phyloP scores from a whole-genome alignment of 2,329 filamentous ascomycete genomes.

The Hymenoscyphus fraxineus region DNA sequence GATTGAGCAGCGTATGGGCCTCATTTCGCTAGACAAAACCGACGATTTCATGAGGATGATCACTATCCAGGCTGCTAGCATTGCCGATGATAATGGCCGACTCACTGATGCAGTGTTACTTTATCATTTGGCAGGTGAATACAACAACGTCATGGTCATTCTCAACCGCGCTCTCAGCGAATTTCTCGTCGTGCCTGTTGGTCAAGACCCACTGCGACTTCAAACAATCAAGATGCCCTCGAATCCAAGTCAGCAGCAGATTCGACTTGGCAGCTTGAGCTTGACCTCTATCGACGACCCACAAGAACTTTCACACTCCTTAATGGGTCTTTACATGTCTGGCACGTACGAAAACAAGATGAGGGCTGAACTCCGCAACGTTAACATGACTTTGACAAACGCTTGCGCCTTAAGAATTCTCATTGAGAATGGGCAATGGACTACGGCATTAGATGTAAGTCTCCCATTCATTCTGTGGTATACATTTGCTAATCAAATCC shows the following conservation, averaged over 20 bases:
- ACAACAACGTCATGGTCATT: conserved; percentile 87
- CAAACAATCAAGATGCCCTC: conserved; percentile 47
- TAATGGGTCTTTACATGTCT: conserved; percentile 53
- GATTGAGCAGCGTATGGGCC: conserved; percentile 76
- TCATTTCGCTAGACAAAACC: conserved; percentile 77
- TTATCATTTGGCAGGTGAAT: conserved; percentile 92
- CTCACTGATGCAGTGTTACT: conserved; percentile 91
- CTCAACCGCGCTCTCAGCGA: conserved; percentile 88
- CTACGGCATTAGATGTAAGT: conserved; percentile 62
- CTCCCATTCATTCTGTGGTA: not conserved
- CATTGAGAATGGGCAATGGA: conserved; percentile 56
- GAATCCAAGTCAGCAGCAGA: conserved; percentile 13
- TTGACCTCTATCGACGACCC: conserved; percentile 67
- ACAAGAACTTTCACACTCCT: conserved; percentile 57
- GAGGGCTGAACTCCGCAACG: conserved; percentile 53
- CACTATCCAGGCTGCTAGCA: conserved; percentile 84
- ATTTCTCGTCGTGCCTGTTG: conserved; percentile 80
- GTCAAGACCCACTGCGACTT: conserved; percentile 70
- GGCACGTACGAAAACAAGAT: not conserved
- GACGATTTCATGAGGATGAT: conserved; percentile 88
- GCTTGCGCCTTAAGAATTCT: conserved; percentile 26
- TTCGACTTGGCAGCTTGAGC: conserved; percentile 46
- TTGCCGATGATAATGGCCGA: conserved; percentile 90
- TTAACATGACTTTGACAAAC: conserved; percentile 44
- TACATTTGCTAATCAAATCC: conserved; percentile 21